Evolutionary conservation across 2,329 filamentous ascomycete species (phyloP), one percentile per base, ranked within the genome.

Genomic region (Ophiostoma sp.): DNA sequence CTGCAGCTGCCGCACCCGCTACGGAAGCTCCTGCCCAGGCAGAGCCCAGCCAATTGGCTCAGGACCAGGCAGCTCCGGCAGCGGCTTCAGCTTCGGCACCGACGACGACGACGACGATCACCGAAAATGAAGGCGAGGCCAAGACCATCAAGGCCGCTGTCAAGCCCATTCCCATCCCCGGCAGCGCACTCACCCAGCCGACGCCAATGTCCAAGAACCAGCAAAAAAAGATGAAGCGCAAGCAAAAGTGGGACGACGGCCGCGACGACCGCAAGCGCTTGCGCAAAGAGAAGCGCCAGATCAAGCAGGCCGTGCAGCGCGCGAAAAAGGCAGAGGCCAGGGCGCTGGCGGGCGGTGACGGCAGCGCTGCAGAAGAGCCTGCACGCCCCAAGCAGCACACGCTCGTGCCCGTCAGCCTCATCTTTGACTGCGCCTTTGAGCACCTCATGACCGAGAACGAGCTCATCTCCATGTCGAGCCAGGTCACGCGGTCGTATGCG

Each of bases 351-450:
- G 74, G 44, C 77, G 77, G 70, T 78, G 77, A 77, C 81, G 73
- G 75, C 72, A 70, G 73, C 68, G 27, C 27, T 31, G 27, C 27
- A 31, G 27, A 31, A 31, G 52, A 57, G 52, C 65, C 73, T 72
- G n/a, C 65, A 35, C n/a, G 52, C 76, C 80, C 62, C 54, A 72
- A 72, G 11, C 60, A 71, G 48, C 72, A 71, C 65, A 67, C 54
- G 20, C 71, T 74, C 83, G 67, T 88, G 70, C 93, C 94, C 1
- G 81, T 98, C 31, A 87, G 92, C 0, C 82, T 99, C 74, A 84
- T 99, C 71, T 82, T 99, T 73, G 95, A 99, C 81, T 98, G 94
- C 80, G 89, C 91, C 74, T 99, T 96, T 78, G 94, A 99, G 78
- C 83, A 91, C 60, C 86, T 94, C 76, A 99, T 99, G 95, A 85